Evolutionary conservation across 2,329 filamentous ascomycete genomes (phyloP).

Genomic region (Bimuria novae-zelandiae): DNA sequence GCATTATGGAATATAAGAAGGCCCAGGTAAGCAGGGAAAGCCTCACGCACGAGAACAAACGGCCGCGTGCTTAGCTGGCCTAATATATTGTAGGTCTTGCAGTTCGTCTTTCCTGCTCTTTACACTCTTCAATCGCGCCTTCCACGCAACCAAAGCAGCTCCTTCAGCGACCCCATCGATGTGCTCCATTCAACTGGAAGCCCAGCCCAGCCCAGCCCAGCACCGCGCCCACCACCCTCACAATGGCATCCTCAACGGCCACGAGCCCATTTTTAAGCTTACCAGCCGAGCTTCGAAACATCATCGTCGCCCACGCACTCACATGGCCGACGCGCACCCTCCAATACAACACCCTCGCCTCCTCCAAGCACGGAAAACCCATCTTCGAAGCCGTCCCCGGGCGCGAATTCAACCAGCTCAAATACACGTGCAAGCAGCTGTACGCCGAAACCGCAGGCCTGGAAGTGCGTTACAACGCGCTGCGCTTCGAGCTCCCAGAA

Average conservation of each 20-base stretch:
- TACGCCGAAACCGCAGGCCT: conserved; percentile 5
- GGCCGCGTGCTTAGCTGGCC: no score
- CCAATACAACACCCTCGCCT: background rate
- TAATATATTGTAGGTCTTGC: background rate
- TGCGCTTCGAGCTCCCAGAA: conserved; percentile 4
- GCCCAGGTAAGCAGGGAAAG: background rate
- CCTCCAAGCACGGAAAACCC: background rate
- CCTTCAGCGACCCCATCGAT: background rate
- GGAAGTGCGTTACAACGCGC: background rate
- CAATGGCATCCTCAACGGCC: background rate
- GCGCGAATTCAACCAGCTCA: conserved; percentile 9
- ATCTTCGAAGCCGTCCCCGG: background rate
- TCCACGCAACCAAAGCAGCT: background rate
- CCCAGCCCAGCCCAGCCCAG: background rate
- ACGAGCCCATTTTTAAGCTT: background rate
- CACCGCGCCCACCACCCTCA: background rate
- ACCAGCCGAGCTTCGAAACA: conserved; percentile 1
- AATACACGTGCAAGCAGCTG: conserved; percentile 5
- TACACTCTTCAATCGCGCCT: background rate
- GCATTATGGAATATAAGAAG: no score
- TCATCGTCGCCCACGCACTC: conserved; percentile 1
- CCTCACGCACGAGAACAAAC: background rate
- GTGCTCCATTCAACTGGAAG: background rate
- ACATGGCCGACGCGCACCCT: background rate
- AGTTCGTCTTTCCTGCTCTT: background rate